Evolutionary conservation across 176 grass and related monocot genomes (phyloP), one percentile per base, ranked within the genome.

Genomic region (Musa itinerans): DNA sequence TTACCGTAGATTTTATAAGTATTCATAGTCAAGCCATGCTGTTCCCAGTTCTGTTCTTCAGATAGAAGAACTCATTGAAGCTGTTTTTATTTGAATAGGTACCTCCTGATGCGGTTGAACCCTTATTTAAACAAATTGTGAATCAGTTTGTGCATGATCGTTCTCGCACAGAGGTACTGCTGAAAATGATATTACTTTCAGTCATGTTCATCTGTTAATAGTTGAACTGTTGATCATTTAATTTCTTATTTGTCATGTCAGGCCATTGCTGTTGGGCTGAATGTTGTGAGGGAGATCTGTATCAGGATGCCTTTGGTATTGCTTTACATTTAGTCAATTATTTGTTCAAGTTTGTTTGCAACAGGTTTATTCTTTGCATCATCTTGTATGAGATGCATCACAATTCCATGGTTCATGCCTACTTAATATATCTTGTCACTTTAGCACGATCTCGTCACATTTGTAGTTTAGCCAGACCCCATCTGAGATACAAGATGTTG

Each of bases 81-180:
- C 65, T 1, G 24, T 13, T 71, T 51, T 74, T 16, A 54, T 81
- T 76, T 78, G 6, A 48, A 59, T 81, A 98, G 88, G 94, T 98
- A 54, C 94, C 94, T 34, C 94, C 94, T 34, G 90, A 98, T 93
- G 94, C 84, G 48, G 90, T 98, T 78, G 94, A 98, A 76, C 90
- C 94, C 77, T 73, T 98, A 17, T 98, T 98, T 80, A 91, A 87
- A 75, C 90, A 92, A 83, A 98, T 98, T 80, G 94, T 98, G 75
- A 98, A 98, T 93, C 88, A 92, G 56, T 98, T 98, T 85, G 94
- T 98, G 64, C 90, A 98, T 80, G 94, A 98, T 71, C 88, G 84
- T 63, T 90, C 94, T 83, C 88, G 89, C 19, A 87, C 94, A 26
- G 94, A 98, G 94, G 94, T 98, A 77, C 25, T 80, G 29, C 11